Evolutionary conservation across 768 basidiomycete species (phyloP).

Genomic region (Clathrus columnatus): DNA sequence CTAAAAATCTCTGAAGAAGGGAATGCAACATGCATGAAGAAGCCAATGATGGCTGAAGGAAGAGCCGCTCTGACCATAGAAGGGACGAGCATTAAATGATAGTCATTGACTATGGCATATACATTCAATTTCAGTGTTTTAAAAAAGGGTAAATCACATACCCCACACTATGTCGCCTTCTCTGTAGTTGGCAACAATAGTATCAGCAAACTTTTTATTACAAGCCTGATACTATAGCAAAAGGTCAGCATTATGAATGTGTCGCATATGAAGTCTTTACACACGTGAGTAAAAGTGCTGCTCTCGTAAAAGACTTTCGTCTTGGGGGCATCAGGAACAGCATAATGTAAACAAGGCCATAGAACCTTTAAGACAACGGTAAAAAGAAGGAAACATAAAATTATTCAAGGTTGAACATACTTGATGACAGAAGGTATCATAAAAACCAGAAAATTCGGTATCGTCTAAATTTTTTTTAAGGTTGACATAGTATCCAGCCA

Average conservation of each 20-base stretch:
- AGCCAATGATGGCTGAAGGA: conserved; percentile 60
- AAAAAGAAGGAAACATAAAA: not conserved
- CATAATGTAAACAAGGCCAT: conserved; percentile 84
- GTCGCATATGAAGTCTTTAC: not conserved
- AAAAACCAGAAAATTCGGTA: conserved; percentile 66
- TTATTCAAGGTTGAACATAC: conserved; percentile 31
- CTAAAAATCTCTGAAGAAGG: conserved; percentile 94
- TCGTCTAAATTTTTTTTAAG: conserved; percentile 31
- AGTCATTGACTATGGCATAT: conserved; percentile 63
- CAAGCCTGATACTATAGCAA: conserved; percentile 71
- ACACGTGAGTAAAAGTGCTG: conserved; percentile 44
- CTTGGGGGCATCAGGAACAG: conserved; percentile 80
- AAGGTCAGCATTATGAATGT: not conserved
- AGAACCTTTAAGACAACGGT: conserved; percentile 40
- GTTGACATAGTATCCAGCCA: not conserved
- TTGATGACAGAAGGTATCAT: conserved; percentile 85
- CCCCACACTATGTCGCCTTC: conserved; percentile 86
- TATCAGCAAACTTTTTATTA: conserved; percentile 83
- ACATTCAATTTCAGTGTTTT: conserved; percentile 6
- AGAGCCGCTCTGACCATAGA: conserved; percentile 67
- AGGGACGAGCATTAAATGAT: conserved; percentile 92
- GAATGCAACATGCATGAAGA: conserved; percentile 97
- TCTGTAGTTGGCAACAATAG: conserved; percentile 69
- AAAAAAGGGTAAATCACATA: not conserved
- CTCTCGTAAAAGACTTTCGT: conserved; percentile 76